Evolutionary conservation across 2,329 filamentous ascomycete genomes (phyloP).

Genomic region (Hypoxylon sp.): DNA sequence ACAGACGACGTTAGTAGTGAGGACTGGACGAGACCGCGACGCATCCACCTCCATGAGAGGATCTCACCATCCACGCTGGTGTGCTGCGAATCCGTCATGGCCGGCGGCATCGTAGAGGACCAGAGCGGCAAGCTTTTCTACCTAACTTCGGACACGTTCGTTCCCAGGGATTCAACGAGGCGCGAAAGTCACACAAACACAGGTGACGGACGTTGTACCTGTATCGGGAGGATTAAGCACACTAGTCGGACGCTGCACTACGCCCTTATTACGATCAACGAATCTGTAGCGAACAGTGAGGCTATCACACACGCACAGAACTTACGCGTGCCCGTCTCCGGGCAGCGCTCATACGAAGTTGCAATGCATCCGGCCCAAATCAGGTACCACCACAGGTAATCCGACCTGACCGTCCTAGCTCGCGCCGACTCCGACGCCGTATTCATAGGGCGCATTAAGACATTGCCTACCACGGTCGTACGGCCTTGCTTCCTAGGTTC

Average conservation of each 20-base stretch:
- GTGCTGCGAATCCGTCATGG: conserved; percentile 23
- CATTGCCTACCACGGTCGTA: conserved; percentile 3
- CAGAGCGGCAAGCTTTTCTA: neutral
- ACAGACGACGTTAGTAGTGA: conserved; percentile 3
- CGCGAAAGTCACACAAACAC: conserved; percentile 12
- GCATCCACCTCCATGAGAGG: conserved; percentile 29
- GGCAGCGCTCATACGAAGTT: neutral
- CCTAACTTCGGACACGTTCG: conserved; percentile 22
- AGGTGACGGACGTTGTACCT: conserved; percentile 9
- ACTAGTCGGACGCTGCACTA: conserved; percentile 11
- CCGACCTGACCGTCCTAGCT: conserved; percentile 14
- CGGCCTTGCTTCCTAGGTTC: conserved; percentile 3
- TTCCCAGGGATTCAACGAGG: neutral
- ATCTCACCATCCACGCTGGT: conserved; percentile 1
- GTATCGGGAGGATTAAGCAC: conserved; percentile 15
- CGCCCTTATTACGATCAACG: conserved; percentile 19
- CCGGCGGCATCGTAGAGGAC: conserved; percentile 27
- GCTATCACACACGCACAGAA: neutral
- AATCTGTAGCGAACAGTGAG: neutral
- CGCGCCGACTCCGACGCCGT: conserved; percentile 14
- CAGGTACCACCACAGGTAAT: neutral
- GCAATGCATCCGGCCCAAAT: conserved; percentile 14
- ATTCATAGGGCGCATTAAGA: conserved; percentile 16
- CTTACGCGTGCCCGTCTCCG: neutral
- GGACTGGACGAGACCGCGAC: conserved; percentile 26